phyloP scores from a whole-genome alignment of 2,329 filamentous ascomycete genomes.

The Dothistroma septosporum region DNA sequence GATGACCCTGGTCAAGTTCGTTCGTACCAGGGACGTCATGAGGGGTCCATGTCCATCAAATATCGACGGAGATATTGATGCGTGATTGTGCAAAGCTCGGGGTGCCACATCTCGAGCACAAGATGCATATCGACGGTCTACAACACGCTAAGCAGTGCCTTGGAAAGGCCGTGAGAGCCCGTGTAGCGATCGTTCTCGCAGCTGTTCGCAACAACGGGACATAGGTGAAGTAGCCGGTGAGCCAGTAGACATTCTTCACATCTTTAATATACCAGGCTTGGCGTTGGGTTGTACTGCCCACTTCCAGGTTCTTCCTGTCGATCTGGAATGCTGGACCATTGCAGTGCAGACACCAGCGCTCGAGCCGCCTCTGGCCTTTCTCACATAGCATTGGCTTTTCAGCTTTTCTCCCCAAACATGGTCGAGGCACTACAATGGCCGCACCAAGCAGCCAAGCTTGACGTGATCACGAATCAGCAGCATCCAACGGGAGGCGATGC shows the following conservation, averaged over 20 bases:
- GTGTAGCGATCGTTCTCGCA: too few species aligned
- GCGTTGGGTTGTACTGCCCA: background rate
- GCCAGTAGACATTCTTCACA: background rate
- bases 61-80: background rate
- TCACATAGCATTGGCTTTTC: background rate
- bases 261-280: background rate
- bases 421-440: background rate
- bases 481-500: background rate
- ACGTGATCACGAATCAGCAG: background rate
- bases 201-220: background rate
- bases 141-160: too few species aligned
- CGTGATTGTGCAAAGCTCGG: background rate
- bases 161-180: too few species aligned
- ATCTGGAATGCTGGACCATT: background rate
- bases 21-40: background rate
- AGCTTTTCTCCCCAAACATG: background rate
- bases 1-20: background rate
- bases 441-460: background rate
- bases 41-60: background rate
- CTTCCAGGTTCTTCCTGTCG: background rate
- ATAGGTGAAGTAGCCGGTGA: background rate
- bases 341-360: too few species aligned
- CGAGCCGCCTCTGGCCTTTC: too few species aligned
- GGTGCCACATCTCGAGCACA: too few species aligned
- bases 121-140: too few species aligned